Percentiles rank a stretch among this genome's conserved stretches.
These are phyloP conservation scores for Straminergon stramineum DNA, from an alignment of 225 moss, liverwort and hornwort species.

Conservation along the genomic window DNA sequence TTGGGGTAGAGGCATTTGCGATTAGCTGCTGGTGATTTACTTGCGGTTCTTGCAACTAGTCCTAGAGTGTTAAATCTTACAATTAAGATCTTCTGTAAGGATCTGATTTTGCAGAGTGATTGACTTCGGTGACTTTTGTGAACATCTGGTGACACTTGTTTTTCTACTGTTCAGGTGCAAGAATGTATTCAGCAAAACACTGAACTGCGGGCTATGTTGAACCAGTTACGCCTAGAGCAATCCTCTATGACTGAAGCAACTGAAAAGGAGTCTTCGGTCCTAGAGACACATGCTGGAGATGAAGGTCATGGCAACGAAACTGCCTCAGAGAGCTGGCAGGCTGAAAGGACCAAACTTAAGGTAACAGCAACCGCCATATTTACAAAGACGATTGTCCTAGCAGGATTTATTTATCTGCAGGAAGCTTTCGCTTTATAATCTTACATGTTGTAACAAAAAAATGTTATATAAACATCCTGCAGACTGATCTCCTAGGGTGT, in stretches of 20 bases:
- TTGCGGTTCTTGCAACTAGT: neutral
- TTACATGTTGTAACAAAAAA: neutral
- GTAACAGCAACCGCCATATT: neutral
- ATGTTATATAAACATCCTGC: neutral
- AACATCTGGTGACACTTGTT: neutral
- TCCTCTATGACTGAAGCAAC: conserved; percentile 11
- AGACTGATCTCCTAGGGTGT: neutral
- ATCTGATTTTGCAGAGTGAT: neutral
- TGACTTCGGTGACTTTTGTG: neutral
- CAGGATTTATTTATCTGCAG: neutral
- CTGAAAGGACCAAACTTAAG: conserved; percentile 44
- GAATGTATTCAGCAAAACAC: conserved; percentile 44
- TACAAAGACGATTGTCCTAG: neutral
- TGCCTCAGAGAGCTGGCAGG: conserved; percentile 14
- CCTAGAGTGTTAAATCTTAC: neutral
- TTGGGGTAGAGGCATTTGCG: neutral
- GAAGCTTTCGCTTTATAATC: neutral
- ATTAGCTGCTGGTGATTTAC: neutral
- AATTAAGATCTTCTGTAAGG: neutral
- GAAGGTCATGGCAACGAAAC: neutral
- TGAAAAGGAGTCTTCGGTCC: neutral
- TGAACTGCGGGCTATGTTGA: conserved; percentile 40
- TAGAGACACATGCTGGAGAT: neutral
- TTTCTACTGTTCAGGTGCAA: conserved; percentile 29
- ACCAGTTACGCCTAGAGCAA: conserved; percentile 42